Percentiles rank a stretch among this genome's conserved stretches.
phyloP scores from a whole-genome alignment of 1,284 basidiomycete species.

The Cutaneotrichosporon cavernicola region DNA sequence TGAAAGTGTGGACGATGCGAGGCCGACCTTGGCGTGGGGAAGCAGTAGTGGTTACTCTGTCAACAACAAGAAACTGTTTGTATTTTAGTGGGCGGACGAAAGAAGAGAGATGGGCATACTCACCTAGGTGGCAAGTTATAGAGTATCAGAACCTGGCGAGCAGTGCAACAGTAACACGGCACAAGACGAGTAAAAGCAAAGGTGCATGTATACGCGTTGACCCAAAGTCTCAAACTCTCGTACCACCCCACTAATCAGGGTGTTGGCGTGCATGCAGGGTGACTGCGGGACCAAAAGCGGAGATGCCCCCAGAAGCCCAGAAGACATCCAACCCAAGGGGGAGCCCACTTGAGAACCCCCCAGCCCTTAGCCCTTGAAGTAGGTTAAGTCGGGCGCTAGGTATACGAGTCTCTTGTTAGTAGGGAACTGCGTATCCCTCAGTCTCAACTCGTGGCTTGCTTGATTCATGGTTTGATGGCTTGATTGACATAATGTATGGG shows the following conservation, averaged over 20 bases:
- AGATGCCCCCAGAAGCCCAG: no score
- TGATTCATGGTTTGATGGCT: no score
- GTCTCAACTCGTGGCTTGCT: no score
- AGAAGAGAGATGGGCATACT: not conserved
- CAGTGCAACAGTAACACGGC: not conserved
- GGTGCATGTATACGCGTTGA: not conserved
- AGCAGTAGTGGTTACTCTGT: not conserved
- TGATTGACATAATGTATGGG: no score
- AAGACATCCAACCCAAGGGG: no score
- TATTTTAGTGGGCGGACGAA: not conserved
- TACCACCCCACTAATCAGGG: slow-evolving; percentile 9
- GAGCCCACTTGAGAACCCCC: no score
- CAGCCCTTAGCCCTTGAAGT: no score
- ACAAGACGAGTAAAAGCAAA: not conserved
- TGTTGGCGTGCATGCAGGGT: not conserved
- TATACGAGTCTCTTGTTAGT: no score
- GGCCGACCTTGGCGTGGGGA: not conserved
- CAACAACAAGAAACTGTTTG: not conserved
- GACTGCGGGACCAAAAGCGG: not conserved
- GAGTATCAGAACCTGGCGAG: not conserved
- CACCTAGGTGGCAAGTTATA: slow-evolving; percentile 1
- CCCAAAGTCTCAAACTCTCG: slow-evolving; percentile 4
- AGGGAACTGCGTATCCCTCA: no score
- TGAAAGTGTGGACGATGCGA: not conserved
- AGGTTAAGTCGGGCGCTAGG: no score